Evolutionary conservation across 1,284 basidiomycete species (phyloP).

Genomic region (Puccinia sorghi): DNA sequence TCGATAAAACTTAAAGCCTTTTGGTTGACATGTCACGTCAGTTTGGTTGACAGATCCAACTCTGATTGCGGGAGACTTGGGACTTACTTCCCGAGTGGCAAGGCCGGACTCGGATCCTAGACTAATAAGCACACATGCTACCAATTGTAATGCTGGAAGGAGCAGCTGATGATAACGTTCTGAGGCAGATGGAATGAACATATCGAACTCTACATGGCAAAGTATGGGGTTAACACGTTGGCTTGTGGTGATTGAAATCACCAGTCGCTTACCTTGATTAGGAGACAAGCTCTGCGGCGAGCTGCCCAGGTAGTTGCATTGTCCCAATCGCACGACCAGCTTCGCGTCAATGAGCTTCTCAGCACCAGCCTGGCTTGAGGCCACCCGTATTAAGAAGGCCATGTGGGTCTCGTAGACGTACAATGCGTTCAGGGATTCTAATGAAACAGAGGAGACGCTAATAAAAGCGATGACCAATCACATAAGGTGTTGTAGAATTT

Average conservation of each 20-base stretch:
- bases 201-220: conserved; percentile 64
- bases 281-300: conserved; percentile 75
- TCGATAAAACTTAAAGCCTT: conserved; percentile 75
- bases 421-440: conserved; percentile 74
- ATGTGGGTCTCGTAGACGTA: conserved; percentile 96
- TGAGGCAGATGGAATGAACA: conserved; percentile 80
- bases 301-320: conserved; percentile 82
- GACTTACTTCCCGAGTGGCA: conserved; percentile 66
- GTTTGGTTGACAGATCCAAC: no score
- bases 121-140: conserved; percentile 32
- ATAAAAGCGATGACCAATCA: not conserved
- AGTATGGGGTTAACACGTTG: not conserved
- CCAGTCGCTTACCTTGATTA: conserved; percentile 64
- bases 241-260: not conserved
- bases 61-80: not conserved
- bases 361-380: conserved; percentile 76
- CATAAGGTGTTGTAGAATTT: not conserved
- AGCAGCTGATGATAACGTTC: conserved; percentile 86
- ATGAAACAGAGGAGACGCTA: not conserved
- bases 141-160: conserved; percentile 76
- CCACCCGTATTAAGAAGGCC: conserved; percentile 79
- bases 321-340: conserved; percentile 73
- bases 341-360: conserved; percentile 80
- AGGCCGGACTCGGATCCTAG: conserved; percentile 60
- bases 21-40: not conserved